Evolutionary conservation across 2,329 filamentous ascomycete genomes (phyloP).

Genomic region (Paecilomyces niveus): DNA sequence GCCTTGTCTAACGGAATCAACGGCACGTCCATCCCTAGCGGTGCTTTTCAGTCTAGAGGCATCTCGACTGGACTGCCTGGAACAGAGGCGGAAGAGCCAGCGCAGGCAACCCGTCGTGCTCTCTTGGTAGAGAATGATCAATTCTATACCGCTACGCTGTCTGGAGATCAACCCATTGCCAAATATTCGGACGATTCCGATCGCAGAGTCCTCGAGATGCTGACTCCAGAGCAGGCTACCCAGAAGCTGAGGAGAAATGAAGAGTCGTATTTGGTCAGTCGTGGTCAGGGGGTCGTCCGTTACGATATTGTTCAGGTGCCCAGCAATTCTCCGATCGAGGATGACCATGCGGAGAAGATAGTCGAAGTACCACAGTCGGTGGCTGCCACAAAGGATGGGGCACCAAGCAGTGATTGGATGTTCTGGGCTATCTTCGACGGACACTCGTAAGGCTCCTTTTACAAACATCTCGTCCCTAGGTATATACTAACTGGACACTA

Average conservation of each 20-base stretch:
- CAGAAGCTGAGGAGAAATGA: constrained; percentile 82
- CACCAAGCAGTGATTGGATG: constrained; percentile 82
- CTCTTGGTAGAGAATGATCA: constrained; percentile 86
- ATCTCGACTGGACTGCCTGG: constrained; percentile 18
- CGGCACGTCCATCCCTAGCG: constrained; percentile 12
- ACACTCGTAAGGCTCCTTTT: constrained; percentile 61
- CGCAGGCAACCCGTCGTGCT: constrained; percentile 57
- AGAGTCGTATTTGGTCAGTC: constrained; percentile 82
- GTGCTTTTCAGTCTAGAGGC: constrained; percentile 14
- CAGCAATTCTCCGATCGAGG: constrained; percentile 96
- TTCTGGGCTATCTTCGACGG: constrained; percentile 99
- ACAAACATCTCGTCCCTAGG: not conserved
- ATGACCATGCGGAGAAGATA: constrained; percentile 97
- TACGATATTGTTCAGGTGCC: constrained; percentile 94
- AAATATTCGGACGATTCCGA: constrained; percentile 83
- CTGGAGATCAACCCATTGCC: constrained; percentile 76
- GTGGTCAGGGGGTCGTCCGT: constrained; percentile 83
- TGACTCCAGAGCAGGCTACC: constrained; percentile 89
- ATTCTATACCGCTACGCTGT: constrained; percentile 79
- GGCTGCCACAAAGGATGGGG: constrained; percentile 48
- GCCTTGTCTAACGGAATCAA: constrained; percentile 14
- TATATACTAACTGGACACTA: constrained; percentile 30
- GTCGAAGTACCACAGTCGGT: constrained; percentile 70
- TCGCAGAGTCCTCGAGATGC: constrained; percentile 85
- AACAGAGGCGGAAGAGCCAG: constrained; percentile 30